Conservation (phyloP, 257 asterid species). For the Solanum pennellii region DNA sequence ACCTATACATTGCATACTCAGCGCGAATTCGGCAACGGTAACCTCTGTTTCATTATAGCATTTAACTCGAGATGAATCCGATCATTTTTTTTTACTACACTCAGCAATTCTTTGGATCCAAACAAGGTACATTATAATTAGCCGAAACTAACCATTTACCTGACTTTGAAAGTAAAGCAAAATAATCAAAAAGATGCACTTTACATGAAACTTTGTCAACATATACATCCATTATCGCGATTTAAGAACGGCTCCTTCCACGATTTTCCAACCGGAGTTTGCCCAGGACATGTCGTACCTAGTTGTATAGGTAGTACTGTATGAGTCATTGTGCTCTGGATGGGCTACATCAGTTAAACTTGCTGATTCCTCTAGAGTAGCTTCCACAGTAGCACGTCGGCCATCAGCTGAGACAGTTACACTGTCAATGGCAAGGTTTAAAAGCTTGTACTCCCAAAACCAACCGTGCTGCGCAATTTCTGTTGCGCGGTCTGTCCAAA, state of each 20-base stretch:
- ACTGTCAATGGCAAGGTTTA: slow-evolving; percentile 70
- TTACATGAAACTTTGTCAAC: background rate
- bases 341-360: slow-evolving; percentile 58
- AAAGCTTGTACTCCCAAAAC: slow-evolving; percentile 77
- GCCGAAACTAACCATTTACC: background rate
- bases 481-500: slow-evolving; percentile 75
- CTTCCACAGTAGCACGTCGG: slow-evolving; percentile 81
- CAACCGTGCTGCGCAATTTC: slow-evolving; percentile 83
- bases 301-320: slow-evolving; percentile 60
- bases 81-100: background rate
- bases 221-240: slow-evolving; percentile 21
- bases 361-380: slow-evolving; percentile 88
- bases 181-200: background rate
- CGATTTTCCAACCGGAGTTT: slow-evolving; percentile 75
- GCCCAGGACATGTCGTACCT: slow-evolving; percentile 67
- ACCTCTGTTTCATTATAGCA: background rate
- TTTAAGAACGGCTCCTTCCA: slow-evolving; percentile 94
- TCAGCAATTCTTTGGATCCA: background rate
- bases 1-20: background rate
- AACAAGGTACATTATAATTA: background rate
- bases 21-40: background rate
- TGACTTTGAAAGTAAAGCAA: background rate
- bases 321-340: slow-evolving; percentile 70
- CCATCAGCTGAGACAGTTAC: slow-evolving; percentile 84
- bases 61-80: background rate